A percentile compares a stretch with the other conserved stretches of the same genome.
These are phyloP conservation scores for Kazachstania viticola DNA, from an alignment of 805 yeast species.

Conservation along the genomic window DNA sequence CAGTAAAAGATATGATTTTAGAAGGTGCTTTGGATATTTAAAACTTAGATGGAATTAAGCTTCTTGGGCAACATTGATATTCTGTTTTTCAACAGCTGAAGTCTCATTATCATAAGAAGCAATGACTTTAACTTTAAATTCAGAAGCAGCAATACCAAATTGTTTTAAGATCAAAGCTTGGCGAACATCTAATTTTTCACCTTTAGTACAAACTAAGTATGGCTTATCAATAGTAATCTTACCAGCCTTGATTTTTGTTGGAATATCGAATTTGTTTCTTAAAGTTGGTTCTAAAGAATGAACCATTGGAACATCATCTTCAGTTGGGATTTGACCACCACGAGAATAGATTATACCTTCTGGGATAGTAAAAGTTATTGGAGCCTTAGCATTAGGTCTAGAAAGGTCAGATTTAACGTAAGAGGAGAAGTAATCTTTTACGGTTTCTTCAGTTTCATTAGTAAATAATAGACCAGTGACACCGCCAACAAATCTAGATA, in stretches of 20 bases:
- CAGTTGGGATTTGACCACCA: constrained; percentile 83
- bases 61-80: constrained; percentile 25
- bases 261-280: constrained; percentile 80
- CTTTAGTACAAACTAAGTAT: constrained; percentile 67
- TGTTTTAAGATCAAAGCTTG: constrained; percentile 88
- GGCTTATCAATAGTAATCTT: constrained; percentile 70
- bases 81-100: constrained; percentile 22
- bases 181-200: constrained; percentile 73
- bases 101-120: constrained; percentile 69
- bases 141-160: constrained; percentile 90
- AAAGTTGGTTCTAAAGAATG: constrained; percentile 91
- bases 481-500: constrained; percentile 56
- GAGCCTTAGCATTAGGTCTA: constrained; percentile 77
- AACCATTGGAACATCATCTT: constrained; percentile 93
- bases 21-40: too few species aligned
- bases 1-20: not conserved
- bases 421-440: constrained; percentile 72
- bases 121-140: constrained; percentile 68
- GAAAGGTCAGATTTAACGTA: constrained; percentile 75
- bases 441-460: constrained; percentile 79
- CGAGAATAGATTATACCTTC: constrained; percentile 87
- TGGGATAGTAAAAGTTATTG: constrained; percentile 76
- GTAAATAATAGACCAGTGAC: constrained; percentile 84
- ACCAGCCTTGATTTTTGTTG: constrained; percentile 84
- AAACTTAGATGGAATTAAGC: too few species aligned